Evolutionary conservation across 805 yeast species (phyloP).

Genomic region (Wickerhamomyces rabaulensis): DNA sequence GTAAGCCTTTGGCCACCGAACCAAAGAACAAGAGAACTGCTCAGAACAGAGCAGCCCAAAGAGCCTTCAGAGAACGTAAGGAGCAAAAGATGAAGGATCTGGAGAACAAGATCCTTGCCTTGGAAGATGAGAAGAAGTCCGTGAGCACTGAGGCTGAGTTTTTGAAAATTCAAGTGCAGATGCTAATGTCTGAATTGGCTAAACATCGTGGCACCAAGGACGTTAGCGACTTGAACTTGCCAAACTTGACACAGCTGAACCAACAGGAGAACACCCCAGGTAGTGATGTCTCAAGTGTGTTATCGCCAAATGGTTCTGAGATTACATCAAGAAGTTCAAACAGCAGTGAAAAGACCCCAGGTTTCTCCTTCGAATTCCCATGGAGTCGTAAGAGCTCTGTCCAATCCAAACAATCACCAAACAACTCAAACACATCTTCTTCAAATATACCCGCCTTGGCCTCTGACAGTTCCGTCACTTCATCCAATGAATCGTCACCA

Average conservation of each 20-base stretch:
- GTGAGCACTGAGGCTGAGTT: constrained; percentile 70
- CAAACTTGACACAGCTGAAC: background rate
- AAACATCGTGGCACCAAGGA: constrained; percentile 43
- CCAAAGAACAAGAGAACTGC: constrained; percentile 92
- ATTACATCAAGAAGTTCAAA: constrained; percentile 5
- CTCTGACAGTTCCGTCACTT: constrained; percentile 23
- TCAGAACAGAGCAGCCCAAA: constrained; percentile 94
- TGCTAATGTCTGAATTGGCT: constrained; percentile 65
- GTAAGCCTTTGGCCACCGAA: constrained; percentile 73
- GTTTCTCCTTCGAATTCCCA: constrained; percentile 52
- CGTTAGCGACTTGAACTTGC: constrained; percentile 21
- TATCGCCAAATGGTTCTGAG: constrained; percentile 15
- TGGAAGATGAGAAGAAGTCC: constrained; percentile 68
- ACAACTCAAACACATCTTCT: constrained; percentile 4
- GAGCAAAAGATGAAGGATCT: constrained; percentile 81
- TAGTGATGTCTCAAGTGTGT: constrained; percentile 14
- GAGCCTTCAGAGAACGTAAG: constrained; percentile 93
- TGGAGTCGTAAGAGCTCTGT: constrained; percentile 31
- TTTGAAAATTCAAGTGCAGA: constrained; percentile 68
- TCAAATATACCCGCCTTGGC: constrained; percentile 20
- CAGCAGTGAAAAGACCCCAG: constrained; percentile 7
- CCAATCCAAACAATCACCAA: constrained; percentile 6
- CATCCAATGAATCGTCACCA: constrained; percentile 23
- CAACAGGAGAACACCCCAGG: constrained; percentile 3
- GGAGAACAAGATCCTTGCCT: constrained; percentile 65